Percentiles rank a stretch among this genome's conserved stretches.
phyloP scores from a whole-genome alignment of 1,284 basidiomycete genomes.

The Tausonia pullulans region DNA sequence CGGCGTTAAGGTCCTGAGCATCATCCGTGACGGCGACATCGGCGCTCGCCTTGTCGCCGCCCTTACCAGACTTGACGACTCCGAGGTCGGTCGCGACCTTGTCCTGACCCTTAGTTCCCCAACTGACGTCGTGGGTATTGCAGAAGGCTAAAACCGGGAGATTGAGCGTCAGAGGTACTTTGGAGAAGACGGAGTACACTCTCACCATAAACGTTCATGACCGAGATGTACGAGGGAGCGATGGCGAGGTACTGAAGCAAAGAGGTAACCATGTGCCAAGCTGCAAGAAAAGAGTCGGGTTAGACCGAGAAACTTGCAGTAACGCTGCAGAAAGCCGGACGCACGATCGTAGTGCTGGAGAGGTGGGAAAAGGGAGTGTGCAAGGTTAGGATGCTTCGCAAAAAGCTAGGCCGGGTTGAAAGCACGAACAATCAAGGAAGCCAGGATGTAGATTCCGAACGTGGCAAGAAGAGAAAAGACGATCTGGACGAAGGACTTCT shows the following conservation, averaged over 20 bases:
- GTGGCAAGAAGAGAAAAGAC: conserved; percentile 74
- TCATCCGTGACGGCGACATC: conserved; percentile 16
- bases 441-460: conserved; percentile 61
- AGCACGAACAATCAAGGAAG: conserved; percentile 7
- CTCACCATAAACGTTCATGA: conserved; percentile 18
- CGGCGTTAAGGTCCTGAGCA: conserved; percentile 13
- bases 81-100: conserved; percentile 18
- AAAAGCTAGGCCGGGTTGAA: background rate
- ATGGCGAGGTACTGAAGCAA: conserved; percentile 85
- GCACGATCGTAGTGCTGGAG: conserved; percentile 12
- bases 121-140: background rate
- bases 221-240: conserved; percentile 26
- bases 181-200: conserved; percentile 11
- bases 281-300: background rate
- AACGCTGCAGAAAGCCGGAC: background rate
- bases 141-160: conserved; percentile 5
- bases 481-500: conserved; percentile 43
- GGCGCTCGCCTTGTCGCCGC: conserved; percentile 11
- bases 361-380: background rate
- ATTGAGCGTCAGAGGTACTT: background rate
- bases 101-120: conserved; percentile 18
- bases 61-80: conserved; percentile 15
- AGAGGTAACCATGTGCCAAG: conserved; percentile 49
- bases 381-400: background rate
- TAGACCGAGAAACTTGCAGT: background rate